phyloP scores from a whole-genome alignment of 148 eudicot genomes.

The Rhododendron vialii region DNA sequence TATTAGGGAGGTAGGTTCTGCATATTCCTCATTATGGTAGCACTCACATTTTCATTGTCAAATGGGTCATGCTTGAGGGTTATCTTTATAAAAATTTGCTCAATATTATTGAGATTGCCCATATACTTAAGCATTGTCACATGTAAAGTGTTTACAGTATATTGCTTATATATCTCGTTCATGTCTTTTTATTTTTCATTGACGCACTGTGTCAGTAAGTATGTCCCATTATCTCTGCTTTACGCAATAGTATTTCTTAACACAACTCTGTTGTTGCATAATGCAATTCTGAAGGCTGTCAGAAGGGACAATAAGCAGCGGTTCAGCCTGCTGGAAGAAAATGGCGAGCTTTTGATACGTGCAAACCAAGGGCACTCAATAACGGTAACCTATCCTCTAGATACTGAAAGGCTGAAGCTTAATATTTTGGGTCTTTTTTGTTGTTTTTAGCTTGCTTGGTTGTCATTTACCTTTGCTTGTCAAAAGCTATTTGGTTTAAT shows the following conservation, averaged over 20 bases:
- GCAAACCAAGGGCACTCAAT: slow-evolving; percentile 96
- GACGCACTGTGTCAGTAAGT: not conserved
- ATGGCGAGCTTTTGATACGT: slow-evolving; percentile 82
- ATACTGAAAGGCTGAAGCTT: not conserved
- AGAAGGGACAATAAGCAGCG: slow-evolving; percentile 90
- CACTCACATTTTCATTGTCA: not conserved
- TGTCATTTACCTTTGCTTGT: not conserved
- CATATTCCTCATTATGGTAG: not conserved
- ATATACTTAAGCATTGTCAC: not conserved
- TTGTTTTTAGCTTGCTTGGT: not conserved
- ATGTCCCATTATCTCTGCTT: not conserved
- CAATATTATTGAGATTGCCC: not conserved
- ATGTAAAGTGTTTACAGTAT: not conserved
- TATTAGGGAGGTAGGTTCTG: slow-evolving; percentile 69
- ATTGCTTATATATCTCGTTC: not conserved
- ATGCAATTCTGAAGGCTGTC: slow-evolving; percentile 55
- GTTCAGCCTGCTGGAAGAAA: slow-evolving; percentile 80
- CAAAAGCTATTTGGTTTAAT: not conserved
- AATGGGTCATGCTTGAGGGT: not conserved
- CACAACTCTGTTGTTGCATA: not conserved
- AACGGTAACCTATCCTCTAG: slow-evolving; percentile 30
- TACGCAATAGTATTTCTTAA: not conserved
- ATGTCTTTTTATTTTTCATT: not conserved
- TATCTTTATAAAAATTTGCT: not conserved
- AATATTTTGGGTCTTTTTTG: not conserved